Percentiles rank a stretch among this genome's conserved stretches.
phyloP scores from a whole-genome alignment of 306 rosid genomes.

The Morella rubra region DNA sequence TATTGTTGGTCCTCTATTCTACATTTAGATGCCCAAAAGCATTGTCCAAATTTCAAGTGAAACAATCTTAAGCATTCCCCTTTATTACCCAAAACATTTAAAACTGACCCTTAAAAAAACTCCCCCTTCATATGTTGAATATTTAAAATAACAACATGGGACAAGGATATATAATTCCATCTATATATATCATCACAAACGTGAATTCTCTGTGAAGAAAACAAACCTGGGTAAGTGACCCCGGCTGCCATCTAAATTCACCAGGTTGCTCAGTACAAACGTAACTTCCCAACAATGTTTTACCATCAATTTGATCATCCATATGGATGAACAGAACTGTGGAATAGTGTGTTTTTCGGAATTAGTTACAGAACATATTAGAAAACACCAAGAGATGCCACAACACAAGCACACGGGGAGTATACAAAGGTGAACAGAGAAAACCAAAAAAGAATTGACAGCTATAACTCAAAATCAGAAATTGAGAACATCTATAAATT shows the following conservation, averaged over 20 bases:
- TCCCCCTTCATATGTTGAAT: not conserved
- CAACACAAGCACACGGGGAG: not conserved
- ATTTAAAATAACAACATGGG: not conserved
- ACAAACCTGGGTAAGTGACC: slow-evolving; percentile 91
- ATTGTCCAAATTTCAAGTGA: too few relatives aligned
- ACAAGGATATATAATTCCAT: not conserved
- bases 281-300: slow-evolving; percentile 77
- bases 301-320: slow-evolving; percentile 94
- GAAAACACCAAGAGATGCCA: not conserved
- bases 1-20: not conserved
- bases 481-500: too few relatives aligned
- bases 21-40: not conserved
- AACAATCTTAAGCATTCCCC: too few relatives aligned
- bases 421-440: not conserved
- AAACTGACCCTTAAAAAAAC: not conserved
- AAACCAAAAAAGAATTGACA: not conserved
- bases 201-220: slow-evolving; percentile 18
- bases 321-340: slow-evolving; percentile 84
- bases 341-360: slow-evolving; percentile 13
- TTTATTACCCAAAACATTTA: too few relatives aligned
- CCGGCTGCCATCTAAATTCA: slow-evolving; percentile 96
- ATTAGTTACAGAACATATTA: not conserved
- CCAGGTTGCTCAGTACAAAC: slow-evolving; percentile 88
- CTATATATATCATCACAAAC: not conserved
- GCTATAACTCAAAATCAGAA: not conserved